Conservation (phyloP, 495 filamentous ascomycete species). For the Gamarada debralockiae region DNA sequence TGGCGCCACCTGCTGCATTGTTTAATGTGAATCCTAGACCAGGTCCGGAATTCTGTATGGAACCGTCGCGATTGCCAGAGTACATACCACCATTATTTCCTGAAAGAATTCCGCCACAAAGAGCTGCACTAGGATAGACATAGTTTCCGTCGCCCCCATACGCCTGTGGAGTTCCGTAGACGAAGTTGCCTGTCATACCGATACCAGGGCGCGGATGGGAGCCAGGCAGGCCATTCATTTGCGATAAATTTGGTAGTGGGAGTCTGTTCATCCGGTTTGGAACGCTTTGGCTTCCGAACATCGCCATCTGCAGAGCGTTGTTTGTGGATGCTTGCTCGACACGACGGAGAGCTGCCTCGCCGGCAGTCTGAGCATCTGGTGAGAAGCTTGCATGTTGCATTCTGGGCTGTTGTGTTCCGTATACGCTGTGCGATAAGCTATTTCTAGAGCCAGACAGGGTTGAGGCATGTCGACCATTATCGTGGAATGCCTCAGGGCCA, state of each 20-base stretch:
- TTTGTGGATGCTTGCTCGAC: neutral
- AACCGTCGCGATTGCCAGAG: neutral
- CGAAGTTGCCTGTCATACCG: neutral
- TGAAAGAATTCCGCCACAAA: neutral
- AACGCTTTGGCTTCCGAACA: slow-evolving; percentile 2
- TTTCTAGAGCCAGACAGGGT: neutral
- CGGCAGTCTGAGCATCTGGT: neutral
- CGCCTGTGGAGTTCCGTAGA: neutral
- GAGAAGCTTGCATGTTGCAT: slow-evolving; percentile 3
- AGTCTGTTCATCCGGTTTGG: neutral
- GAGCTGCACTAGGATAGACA: slow-evolving; percentile 3
- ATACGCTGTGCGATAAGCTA: neutral
- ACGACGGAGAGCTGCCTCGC: neutral
- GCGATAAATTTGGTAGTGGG: too few species aligned
- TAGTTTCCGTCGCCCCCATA: neutral
- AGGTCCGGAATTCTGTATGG: neutral
- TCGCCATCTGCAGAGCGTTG: slow-evolving; percentile 9
- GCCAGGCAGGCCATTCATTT: neutral
- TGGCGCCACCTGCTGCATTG: neutral
- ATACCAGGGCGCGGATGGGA: neutral
- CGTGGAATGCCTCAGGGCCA: slow-evolving; percentile 12
- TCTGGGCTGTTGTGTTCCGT: neutral
- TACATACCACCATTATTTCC: slow-evolving; percentile 5
- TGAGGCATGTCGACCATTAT: slow-evolving; percentile 17
- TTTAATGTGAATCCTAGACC: neutral